Evolutionary conservation across 495 filamentous ascomycete genomes (phyloP), one percentile per base, ranked within the genome.

Genomic region (Podospora appendiculata): DNA sequence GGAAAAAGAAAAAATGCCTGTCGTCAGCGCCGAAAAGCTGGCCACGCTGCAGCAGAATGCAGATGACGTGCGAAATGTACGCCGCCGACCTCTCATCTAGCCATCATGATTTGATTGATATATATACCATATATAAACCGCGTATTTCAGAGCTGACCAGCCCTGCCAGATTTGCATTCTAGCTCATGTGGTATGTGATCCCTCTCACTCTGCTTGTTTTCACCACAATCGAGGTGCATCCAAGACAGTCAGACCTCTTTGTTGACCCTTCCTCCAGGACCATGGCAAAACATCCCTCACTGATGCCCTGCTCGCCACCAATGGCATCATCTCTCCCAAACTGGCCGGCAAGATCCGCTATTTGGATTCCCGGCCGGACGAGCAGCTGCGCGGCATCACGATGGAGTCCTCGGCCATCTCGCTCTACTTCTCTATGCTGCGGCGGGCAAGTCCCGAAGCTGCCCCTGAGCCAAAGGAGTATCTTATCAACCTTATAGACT

Each of bases 371-470:
- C 81, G 93, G 42, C 90, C 94, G 12, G 93, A 99, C 72, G 93
- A 99, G 70, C 93, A 99, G 72, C 80, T 90, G 8, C 86, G 93
- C 42, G 94, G 93, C 34, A 99, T 99, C 60, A 99, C 93, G 10
- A 99, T 99, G 93, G 93, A 99, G 68, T 97, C 94, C 0, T 96
- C 91, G 13, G 93, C 93, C 50, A 99, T 99, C 54, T 97, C 94
- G 4, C 73, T 99, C 45, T 93, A 88, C 74, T 97, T 99, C 70
- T 91, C 90, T 25, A 88, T 99, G 78, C 72, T 91, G 45, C 64
- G 78, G 56, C 79, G 87, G 48, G 67, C 81, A 39, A 70, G 79
- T 9, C 82, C 85, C 11, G 86, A 93, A 6, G 81, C 81, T 9
- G 59, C 76, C 18, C 88, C 88, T 1, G 76, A 81, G 49, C 75